Conservation (phyloP, 2,329 filamentous ascomycete genomes). For the Clathrospora elynae region DNA sequence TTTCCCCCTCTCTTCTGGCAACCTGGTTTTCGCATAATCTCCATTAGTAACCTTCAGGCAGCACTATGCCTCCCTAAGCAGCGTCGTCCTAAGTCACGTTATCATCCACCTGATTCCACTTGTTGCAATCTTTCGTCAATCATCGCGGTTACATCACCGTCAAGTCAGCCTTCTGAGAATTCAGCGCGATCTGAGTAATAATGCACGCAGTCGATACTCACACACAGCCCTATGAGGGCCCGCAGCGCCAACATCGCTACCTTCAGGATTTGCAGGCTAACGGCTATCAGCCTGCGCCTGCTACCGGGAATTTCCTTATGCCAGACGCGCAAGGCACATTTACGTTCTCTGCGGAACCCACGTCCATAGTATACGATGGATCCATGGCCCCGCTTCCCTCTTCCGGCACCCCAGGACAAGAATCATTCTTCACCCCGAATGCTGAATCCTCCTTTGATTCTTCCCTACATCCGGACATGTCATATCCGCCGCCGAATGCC, state of each 20-base stretch:
- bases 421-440: slow-evolving; percentile 41
- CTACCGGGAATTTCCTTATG: slow-evolving; percentile 33
- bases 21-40: slow-evolving; percentile 24
- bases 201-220: slow-evolving; percentile 44
- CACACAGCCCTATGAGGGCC: slow-evolving; percentile 42
- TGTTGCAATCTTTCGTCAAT: slow-evolving; percentile 14
- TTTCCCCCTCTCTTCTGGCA: slow-evolving; percentile 15
- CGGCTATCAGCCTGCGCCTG: slow-evolving; percentile 29
- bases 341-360: slow-evolving; percentile 44
- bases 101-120: slow-evolving; percentile 22
- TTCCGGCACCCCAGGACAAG: slow-evolving; percentile 31
- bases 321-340: slow-evolving; percentile 43
- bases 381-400: slow-evolving; percentile 32
- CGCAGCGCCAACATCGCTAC: slow-evolving; percentile 44
- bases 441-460: slow-evolving; percentile 45
- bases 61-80: slow-evolving; percentile 43
- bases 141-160: slow-evolving; percentile 13
- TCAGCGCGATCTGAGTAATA: slow-evolving; percentile 18
- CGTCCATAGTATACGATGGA: slow-evolving; percentile 41
- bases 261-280: slow-evolving; percentile 38
- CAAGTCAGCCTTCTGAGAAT: slow-evolving; percentile 30
- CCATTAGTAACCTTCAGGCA: slow-evolving; percentile 32
- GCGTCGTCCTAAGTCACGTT: slow-evolving; percentile 37
- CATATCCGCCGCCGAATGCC: slow-evolving; percentile 36
- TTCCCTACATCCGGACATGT: slow-evolving; percentile 41